Base-by-base conservation (phyloP, 768 basidiomycete genomes). In the Mycena maculata region DNA sequence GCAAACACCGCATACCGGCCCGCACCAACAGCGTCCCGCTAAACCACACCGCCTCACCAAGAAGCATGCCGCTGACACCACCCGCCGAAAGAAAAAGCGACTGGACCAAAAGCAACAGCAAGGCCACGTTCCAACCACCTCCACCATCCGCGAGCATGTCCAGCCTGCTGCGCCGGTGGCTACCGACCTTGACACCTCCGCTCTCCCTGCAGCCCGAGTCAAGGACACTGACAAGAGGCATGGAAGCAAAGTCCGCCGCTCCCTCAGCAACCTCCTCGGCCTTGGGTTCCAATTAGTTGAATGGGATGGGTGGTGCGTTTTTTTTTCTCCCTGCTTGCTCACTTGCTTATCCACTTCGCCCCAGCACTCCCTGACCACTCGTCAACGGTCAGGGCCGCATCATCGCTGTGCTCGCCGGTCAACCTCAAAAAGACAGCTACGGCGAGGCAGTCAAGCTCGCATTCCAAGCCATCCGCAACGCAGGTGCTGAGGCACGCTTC, bases 351-450 rank as follows among this genome's bases (percentile, higher is more conserved):
- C 28, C 3, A 48, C 47, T 20, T 13, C 2, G 4, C 15, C n/a
- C 13, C 47, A 48, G 47, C 25, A 28, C 23, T 25, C 23, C 60
- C 18, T 36, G 48, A 0, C 60, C 60, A 0, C n/a, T 61, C 10
- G 48, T 61, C 9, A 48, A 61, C 12, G 20, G 15, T 11, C 47
- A 47, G 1, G 60, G 48, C 36, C 60, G 48, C 36, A 36, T 61
- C 44, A 36, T 61, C 25, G 60, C 60, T 10, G 63, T 68, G 2
- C 59, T 73, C 1, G 70, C 70, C 18, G 68, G 70, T 0, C 70
- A 59, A 2, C 72, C 70, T 18, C 39, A 18, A 5, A 9, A 41
- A 11, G 39, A 8, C 20, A 18, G 4, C 39, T 41, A 41, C 31
- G 42, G 49, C 25, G n/a, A 33, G 2, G 47, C 42, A 23, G 56